Evolutionary conservation across 208 protist genomes (phyloP).

Genomic region (Leishmania amazonensis): DNA sequence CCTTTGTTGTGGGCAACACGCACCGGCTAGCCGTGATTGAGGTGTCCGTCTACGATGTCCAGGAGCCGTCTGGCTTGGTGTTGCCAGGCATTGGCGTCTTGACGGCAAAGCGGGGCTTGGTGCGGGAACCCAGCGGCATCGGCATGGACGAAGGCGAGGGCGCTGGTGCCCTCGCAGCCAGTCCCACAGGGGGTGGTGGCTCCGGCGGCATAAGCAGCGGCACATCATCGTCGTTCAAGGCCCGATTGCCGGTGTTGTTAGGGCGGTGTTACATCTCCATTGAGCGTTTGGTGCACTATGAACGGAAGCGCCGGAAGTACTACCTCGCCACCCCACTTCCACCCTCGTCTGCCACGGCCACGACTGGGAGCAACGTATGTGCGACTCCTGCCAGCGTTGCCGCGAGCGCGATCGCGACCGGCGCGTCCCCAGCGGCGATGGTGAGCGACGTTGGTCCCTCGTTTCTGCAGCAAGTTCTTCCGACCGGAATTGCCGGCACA

Average conservation of each 20-base stretch:
- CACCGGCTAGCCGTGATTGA: slow-evolving; percentile 79
- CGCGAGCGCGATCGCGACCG: neutral
- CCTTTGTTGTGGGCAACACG: slow-evolving; percentile 79
- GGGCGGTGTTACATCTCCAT: slow-evolving; percentile 74
- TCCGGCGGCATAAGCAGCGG: neutral
- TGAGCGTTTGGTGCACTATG: slow-evolving; percentile 55
- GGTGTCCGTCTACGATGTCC: slow-evolving; percentile 58
- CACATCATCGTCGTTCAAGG: neutral
- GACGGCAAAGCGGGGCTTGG: slow-evolving; percentile 21
- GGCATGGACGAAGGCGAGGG: slow-evolving; percentile 13
- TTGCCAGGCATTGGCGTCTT: slow-evolving; percentile 30
- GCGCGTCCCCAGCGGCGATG: neutral
- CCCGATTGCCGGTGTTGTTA: slow-evolving; percentile 32
- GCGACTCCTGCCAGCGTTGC: neutral
- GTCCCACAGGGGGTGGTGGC: neutral
- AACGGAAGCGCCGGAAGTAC: slow-evolving; percentile 46
- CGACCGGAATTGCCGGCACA: slow-evolving; percentile 58
- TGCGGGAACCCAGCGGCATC: slow-evolving; percentile 16
- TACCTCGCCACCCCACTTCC: slow-evolving; percentile 37
- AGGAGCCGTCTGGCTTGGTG: slow-evolving; percentile 35
- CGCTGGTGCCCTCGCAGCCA: neutral
- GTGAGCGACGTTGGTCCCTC: slow-evolving; percentile 21
- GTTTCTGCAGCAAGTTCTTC: slow-evolving; percentile 25
- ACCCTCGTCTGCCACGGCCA: neutral
- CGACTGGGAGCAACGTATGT: neutral